Base-by-base conservation (phyloP, 1,284 basidiomycete genomes). In the Cryptococcus amylolentus region DNA sequence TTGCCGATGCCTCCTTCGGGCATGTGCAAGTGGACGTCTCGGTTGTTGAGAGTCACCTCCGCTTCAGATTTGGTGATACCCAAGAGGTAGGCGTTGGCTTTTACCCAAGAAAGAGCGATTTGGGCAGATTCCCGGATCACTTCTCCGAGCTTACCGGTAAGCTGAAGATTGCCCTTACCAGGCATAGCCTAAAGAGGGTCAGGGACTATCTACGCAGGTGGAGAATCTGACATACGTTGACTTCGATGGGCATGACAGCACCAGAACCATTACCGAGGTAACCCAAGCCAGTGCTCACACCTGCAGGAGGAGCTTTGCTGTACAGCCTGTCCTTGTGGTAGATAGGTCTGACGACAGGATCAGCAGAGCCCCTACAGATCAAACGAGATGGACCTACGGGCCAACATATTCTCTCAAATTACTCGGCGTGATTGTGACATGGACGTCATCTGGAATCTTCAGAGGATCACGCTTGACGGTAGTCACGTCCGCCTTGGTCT, bases 261-360 rank as follows among this genome's bases (percentile, higher is more conserved):
- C 95, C 95, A 10, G 89, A 91, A 0, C 95, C 95, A 76, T 98
- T 98, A 14, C 94, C 94, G 23, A 96, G 81, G 77, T 97, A 98
- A 6, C 95, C 95, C 3, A 98, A 80, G 31, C 95, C 95, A 5
- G 91, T 95, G 64, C 88, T 90, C 27, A 98, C 95, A 56, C 95
- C 95, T 1, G 92, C 84, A 1, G 96, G 95, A 14, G 91, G 89
- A 4, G 85, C 78, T 48, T 81, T 80, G 12, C 84, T 83, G 73
- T 96, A 98, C 80, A 99, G 84, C 63, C 95, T 80, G 72, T 98
- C 95, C 77, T 93, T 93, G 78, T 96, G 90, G 78, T 96, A 98
- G 20, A 96, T 82, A 20, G 91, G 90, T 42, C 66, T 68, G 42
- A 6, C 13, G 18, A 20, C 48, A 27, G 40, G 3, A 44, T 54